Percentiles rank a stretch among this genome's conserved stretches.
These are phyloP conservation scores for Vigna mungo DNA, from an alignment of 306 rosid species.

Conservation along the genomic window DNA sequence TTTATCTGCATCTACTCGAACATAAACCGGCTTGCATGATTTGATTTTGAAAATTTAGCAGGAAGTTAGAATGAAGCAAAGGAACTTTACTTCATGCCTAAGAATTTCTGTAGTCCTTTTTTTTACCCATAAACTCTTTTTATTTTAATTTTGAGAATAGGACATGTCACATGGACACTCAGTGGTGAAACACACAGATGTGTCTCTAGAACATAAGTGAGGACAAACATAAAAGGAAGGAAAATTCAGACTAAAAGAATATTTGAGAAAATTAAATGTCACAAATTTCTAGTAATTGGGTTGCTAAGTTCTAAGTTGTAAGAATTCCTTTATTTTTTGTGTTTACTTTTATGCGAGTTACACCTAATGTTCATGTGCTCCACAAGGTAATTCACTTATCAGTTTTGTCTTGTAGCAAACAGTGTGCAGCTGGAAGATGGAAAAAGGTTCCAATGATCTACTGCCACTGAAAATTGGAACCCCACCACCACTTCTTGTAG, in stretches of 20 bases:
- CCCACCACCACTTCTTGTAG: slow-evolving; percentile 53
- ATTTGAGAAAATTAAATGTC: background rate
- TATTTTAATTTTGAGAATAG: background rate
- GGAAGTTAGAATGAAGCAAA: background rate
- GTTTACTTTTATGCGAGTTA: slow-evolving; percentile 34
- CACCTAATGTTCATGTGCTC: slow-evolving; percentile 49
- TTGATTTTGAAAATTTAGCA: slow-evolving; percentile 18
- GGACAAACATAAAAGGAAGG: background rate
- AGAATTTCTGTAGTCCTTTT: slow-evolving; percentile 27
- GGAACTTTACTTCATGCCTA: slow-evolving; percentile 36
- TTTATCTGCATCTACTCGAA: slow-evolving; percentile 26
- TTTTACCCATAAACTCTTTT: background rate
- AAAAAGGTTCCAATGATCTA: slow-evolving; percentile 46
- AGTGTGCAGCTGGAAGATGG: slow-evolving; percentile 36
- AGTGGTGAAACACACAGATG: slow-evolving; percentile 7
- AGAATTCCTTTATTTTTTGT: slow-evolving; percentile 18
- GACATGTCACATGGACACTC: slow-evolving; percentile 35
- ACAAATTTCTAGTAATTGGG: slow-evolving; percentile 13
- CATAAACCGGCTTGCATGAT: slow-evolving; percentile 17
- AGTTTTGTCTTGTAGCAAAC: slow-evolving; percentile 54
- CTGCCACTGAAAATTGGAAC: slow-evolving; percentile 43
- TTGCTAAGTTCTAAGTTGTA: background rate
- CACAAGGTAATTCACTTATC: slow-evolving; percentile 40
- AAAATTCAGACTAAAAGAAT: background rate
- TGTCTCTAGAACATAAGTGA: slow-evolving; percentile 29